Evolutionary conservation across 1,139 yeast species (phyloP), one percentile per base, ranked within the genome.

Genomic region (Kodamaea anthophila): DNA sequence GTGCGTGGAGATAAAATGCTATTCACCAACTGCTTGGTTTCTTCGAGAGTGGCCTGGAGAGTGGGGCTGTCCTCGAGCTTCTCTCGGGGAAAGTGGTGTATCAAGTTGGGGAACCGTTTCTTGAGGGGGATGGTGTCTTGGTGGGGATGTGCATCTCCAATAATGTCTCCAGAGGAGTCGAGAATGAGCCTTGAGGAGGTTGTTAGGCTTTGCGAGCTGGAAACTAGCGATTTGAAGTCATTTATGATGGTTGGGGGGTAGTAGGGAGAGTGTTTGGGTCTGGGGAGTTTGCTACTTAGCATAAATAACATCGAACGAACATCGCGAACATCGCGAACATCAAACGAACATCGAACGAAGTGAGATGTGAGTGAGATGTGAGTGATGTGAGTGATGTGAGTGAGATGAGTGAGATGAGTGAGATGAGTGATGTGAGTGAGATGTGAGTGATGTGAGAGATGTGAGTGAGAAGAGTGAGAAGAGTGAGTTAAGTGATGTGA

Each of bases 101-200:
- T 57, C 34, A 66, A 46, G 27, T 60, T 54, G 10, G 72, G 72
- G 33, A 46, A 64, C 31, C 56, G 46, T 27, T 44, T 43, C 37
- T 66, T 66, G 28, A 66, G 46, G 0, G 72, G 71, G 4, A 66
- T 53, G 2, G 71, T 65, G 26, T 61, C 68, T 29, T 58, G 61
- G 35, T 53, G 57, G 1, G 61, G 36, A 8, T 22, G 28, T 3
- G 53, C 39, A 2, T 42, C 30, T 0, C 58, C 53, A 3, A 56
- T 46, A 18, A 59, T 29, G 3, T 52, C 38, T 4, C 64, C 64
- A 37, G 56, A 58, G 3, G 41, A 32, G 29, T 56, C 18, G 8
- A 6, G 18, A n/a, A n/a, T n/a, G n/a, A n/a, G n/a, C n/a, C 55
- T 7, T 55, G 31, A 24, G 49, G 47, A 13, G 55, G 42, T 18